Evolutionary conservation across 164 flowering plant species (phyloP), one percentile per base, ranked within the genome.

Genomic region (Annona squamosa): DNA sequence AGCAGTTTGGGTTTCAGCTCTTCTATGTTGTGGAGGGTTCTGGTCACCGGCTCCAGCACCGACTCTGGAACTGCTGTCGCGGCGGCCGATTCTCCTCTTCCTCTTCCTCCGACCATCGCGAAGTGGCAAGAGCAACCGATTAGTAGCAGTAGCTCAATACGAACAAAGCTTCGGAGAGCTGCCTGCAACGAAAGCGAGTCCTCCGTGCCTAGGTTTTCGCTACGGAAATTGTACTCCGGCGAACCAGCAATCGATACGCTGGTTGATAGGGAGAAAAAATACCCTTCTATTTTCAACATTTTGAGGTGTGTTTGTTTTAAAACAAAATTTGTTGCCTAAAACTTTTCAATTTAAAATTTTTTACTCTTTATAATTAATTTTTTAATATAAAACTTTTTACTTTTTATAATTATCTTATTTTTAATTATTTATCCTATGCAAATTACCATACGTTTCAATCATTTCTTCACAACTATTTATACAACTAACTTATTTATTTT

Each of bases 21-120:
- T 42, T 88, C 81, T 4, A 88, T 47, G 79, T 85, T 81, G 69
- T 64, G 65, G 13, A 81, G 75, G 57, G 92, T 88, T 77, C 73
- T 77, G 47, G 73, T 78, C 59, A 81, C 85, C 1, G 91, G 82
- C 19, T 90, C 93, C 74, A 85, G 77, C 1, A 85, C 89, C 26
- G 83, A 17, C 44, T 89, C 94, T 45, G 99, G 99, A 7, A 94
- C 81, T 66, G 79, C 77, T 74, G 61, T 67, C 5, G 48, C 63
- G 48, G 65, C 68, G 71, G 75, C 78, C 68, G 37, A 26, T 26
- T 26, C 37, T 26, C 37, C 37, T 26, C 37, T 26, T 26, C 37
- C 37, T 26, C 37, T 78, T 70, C 52, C 66, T 57, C 71, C 65
- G 56, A 9, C 63, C 72, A 73, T 57, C 42, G 1, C 59, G 59